Conservation (phyloP, 371 early-diverging fungal species). For the Apophysomyces ossiformis region DNA sequence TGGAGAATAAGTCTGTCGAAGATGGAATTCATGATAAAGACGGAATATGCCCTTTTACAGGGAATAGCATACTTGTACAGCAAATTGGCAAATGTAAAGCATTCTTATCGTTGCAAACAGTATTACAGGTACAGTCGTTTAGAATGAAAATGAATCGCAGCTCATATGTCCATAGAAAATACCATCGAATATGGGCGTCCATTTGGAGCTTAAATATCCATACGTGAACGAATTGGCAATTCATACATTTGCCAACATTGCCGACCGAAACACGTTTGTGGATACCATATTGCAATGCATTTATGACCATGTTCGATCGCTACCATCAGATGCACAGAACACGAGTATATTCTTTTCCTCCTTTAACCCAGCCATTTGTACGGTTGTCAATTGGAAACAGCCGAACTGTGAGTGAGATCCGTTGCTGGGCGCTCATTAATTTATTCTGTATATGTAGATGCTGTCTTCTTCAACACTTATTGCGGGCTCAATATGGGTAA, state of each 20-base stretch:
- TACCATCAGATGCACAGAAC: constrained; percentile 36
- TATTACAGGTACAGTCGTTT: constrained; percentile 61
- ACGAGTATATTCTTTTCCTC: constrained; percentile 77
- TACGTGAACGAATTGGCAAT: constrained; percentile 61
- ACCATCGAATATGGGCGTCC: constrained; percentile 78
- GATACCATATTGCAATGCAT: constrained; percentile 85
- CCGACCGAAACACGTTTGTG: constrained; percentile 78
- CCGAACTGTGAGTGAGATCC: constrained; percentile 79
- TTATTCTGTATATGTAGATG: constrained; percentile 51
- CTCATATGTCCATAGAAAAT: constrained; percentile 24
- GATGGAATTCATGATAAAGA: constrained; percentile 2
- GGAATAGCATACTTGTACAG: constrained; percentile 44
- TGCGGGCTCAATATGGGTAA: constrained; percentile 69
- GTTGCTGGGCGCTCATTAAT: background rate
- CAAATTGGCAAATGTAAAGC: constrained; percentile 41
- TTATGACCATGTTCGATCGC: constrained; percentile 65
- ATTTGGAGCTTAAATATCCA: constrained; percentile 86
- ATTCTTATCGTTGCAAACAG: constrained; percentile 78
- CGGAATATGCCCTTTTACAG: constrained; percentile 37
- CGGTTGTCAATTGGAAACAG: constrained; percentile 96
- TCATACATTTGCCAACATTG: constrained; percentile 59
- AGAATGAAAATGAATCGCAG: background rate
- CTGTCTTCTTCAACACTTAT: constrained; percentile 85
- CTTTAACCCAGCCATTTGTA: constrained; percentile 89
- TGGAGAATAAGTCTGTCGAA: constrained; percentile 9